A percentile compares a stretch with the other conserved stretches of the same genome.
These are phyloP conservation scores for Dactylella cylindrospora DNA, from an alignment of 2,329 filamentous ascomycete species.

Conservation along the genomic window DNA sequence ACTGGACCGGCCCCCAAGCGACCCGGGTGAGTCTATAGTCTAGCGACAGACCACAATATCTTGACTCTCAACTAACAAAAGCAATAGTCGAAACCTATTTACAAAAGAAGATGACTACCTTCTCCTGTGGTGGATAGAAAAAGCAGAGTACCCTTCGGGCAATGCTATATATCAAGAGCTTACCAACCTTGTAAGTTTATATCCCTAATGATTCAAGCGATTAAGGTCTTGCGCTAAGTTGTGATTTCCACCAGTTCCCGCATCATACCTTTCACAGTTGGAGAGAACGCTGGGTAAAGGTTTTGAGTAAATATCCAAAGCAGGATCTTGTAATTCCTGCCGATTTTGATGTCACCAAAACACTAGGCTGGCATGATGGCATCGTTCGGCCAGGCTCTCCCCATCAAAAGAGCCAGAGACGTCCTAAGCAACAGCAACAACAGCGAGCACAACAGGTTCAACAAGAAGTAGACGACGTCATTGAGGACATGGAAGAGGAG, in stretches of 20 bases:
- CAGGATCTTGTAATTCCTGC: constrained; percentile 6
- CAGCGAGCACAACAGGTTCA: too few species aligned
- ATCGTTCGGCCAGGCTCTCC: constrained; percentile 19
- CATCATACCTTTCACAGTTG: constrained; percentile 45
- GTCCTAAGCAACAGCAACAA: too few species aligned
- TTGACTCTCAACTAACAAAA: background rate
- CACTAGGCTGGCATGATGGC: constrained; percentile 16
- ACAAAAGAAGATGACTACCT: constrained; percentile 47
- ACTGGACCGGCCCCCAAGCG: background rate
- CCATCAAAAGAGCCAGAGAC: too few species aligned
- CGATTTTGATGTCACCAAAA: constrained; percentile 30
- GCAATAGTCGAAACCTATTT: constrained; percentile 32
- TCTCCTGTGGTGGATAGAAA: constrained; percentile 42
- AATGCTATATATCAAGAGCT: constrained; percentile 45
- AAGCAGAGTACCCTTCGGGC: constrained; percentile 27
- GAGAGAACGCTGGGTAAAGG: constrained; percentile 47
- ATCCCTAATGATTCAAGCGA: background rate
- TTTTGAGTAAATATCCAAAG: constrained; percentile 17
- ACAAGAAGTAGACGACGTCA: background rate
- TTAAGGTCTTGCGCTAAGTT: background rate
- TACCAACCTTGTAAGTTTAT: constrained; percentile 32
- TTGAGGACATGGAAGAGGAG: background rate
- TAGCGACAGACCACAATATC: background rate
- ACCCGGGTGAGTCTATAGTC: constrained; percentile 1
- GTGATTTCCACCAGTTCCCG: constrained; percentile 38